phyloP scores from a whole-genome alignment of 352 stramenopile species.

The Pythium sukuiense region DNA sequence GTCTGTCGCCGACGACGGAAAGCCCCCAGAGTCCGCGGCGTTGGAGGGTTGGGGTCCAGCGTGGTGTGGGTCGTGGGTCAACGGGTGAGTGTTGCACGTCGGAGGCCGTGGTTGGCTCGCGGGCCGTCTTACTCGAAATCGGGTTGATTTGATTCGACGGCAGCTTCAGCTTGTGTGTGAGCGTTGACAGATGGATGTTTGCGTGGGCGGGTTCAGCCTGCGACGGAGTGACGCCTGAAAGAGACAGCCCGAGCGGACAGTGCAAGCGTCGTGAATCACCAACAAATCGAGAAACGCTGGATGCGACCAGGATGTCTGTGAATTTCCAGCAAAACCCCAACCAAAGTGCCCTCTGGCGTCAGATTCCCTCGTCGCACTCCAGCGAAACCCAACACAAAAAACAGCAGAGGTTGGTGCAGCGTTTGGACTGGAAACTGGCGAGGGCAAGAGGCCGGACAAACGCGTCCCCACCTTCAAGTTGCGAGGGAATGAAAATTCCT shows the following conservation, averaged over 20 bases:
- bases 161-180: neutral
- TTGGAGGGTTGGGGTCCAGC: neutral
- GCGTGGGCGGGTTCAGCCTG: slow-evolving; percentile 4
- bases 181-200: neutral
- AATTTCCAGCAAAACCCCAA: slow-evolving; percentile 1
- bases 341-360: neutral
- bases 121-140: slow-evolving; percentile 4
- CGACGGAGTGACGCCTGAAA: slow-evolving; percentile 1
- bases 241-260: neutral
- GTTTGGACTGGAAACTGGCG: neutral
- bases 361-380: slow-evolving; percentile 12
- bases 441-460: neutral
- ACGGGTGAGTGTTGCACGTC: neutral
- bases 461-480: slow-evolving; percentile 18
- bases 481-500: slow-evolving; percentile 8
- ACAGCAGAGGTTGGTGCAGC: slow-evolving; percentile 7
- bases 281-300: neutral
- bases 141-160: slow-evolving; percentile 4
- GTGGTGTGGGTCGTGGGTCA: slow-evolving; percentile 9
- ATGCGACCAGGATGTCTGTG: neutral
- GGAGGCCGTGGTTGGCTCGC: neutral
- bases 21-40: neutral
- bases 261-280: slow-evolving; percentile 1
- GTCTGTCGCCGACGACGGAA: slow-evolving; percentile 2
- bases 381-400: neutral